These are phyloP conservation scores for Trichosanthes truncata DNA, from an alignment of 306 rosid genomes.

Conservation along the genomic window DNA sequence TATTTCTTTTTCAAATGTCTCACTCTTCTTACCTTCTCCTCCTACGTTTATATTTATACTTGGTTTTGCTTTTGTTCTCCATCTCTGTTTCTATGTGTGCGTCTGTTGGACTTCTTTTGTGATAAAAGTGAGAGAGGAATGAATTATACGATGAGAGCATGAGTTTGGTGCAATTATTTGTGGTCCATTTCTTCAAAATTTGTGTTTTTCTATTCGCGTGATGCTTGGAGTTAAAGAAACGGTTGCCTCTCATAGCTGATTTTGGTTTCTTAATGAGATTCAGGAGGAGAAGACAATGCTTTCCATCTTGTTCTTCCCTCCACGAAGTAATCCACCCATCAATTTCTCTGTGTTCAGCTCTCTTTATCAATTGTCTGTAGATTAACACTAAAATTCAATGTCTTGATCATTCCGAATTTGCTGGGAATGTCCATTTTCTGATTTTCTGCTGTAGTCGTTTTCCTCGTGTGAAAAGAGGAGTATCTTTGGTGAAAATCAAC, in stretches of 20 bases:
- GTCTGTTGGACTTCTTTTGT: constrained; percentile 18
- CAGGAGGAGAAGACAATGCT: constrained; percentile 66
- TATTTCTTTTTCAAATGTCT: constrained; percentile 10
- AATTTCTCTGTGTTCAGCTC: background rate
- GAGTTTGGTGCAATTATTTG: constrained; percentile 56
- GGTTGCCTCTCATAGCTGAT: constrained; percentile 19
- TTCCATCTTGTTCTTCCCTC: constrained; percentile 81
- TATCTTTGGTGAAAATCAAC: background rate
- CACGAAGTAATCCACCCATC: constrained; percentile 42
- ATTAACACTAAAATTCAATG: background rate
- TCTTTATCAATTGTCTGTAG: background rate
- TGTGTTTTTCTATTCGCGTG: constrained; percentile 15
- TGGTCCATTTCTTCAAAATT: constrained; percentile 25
- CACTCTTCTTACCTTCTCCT: background rate
- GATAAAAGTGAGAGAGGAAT: constrained; percentile 25
- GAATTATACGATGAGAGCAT: constrained; percentile 40
- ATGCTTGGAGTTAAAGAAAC: constrained; percentile 36
- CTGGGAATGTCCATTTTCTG: background rate
- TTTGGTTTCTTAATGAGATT: constrained; percentile 63
- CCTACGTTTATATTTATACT: background rate
- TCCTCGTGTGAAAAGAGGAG: background rate
- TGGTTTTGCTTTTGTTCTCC: background rate
- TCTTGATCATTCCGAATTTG: background rate
- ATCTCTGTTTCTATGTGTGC: constrained; percentile 9
- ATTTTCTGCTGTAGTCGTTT: background rate